phyloP scores from a whole-genome alignment of 1,284 basidiomycete species.

The Sporisorium reilianum region DNA sequence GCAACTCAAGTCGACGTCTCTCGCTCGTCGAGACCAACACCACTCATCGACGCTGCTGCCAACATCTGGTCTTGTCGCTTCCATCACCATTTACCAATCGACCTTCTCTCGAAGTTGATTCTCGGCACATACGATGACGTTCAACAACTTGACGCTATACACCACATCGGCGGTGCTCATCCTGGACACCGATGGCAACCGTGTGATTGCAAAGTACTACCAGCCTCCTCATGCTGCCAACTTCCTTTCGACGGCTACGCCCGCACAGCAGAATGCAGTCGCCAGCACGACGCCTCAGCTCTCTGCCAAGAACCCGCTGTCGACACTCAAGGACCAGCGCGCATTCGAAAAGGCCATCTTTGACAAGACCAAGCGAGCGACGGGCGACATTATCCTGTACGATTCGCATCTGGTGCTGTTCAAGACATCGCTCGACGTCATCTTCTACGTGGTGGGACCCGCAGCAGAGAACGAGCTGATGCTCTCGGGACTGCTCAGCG shows the following conservation, averaged over 20 bases:
- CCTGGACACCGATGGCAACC: conserved; percentile 92
- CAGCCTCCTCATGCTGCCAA: conserved; percentile 76
- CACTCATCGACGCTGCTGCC: background rate
- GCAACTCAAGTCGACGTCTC: background rate
- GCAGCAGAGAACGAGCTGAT: conserved; percentile 94
- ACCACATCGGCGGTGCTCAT: conserved; percentile 77
- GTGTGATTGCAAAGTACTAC: conserved; percentile 96
- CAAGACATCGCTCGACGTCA: conserved; percentile 92
- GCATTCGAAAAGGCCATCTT: conserved; percentile 94
- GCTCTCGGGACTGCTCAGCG: conserved; percentile 84
- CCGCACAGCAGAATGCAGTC: conserved; percentile 55
- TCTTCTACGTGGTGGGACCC: conserved; percentile 92
- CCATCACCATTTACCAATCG: background rate
- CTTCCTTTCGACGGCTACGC: conserved; percentile 36
- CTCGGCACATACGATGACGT: conserved; percentile 38
- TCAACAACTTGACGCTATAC: conserved; percentile 66
- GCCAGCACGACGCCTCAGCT: conserved; percentile 52
- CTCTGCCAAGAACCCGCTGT: conserved; percentile 74
- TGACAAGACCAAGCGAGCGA: conserved; percentile 76
- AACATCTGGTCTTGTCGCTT: background rate
- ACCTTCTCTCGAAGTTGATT: background rate
- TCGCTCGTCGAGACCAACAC: conserved; percentile 19
- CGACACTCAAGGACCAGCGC: conserved; percentile 89
- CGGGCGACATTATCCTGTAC: conserved; percentile 87
- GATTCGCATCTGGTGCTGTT: conserved; percentile 92